These are phyloP conservation scores for Filobasidium floriforme DNA, from an alignment of 768 basidiomycete genomes.

Conservation along the genomic window DNA sequence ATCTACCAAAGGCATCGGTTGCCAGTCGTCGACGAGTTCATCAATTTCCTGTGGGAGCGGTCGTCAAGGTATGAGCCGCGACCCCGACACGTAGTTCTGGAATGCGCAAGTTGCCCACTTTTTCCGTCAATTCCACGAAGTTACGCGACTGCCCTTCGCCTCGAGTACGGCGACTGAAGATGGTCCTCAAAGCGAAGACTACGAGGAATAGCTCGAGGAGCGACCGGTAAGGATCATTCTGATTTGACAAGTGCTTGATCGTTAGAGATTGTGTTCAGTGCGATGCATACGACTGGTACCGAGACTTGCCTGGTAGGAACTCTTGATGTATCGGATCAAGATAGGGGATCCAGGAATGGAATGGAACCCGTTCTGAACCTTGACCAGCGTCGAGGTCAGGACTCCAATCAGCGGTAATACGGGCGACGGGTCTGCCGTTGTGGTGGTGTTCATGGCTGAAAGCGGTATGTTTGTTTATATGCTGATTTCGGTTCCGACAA, in stretches of 20 bases:
- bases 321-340: slow-evolving; percentile 74
- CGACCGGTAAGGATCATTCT: slow-evolving; percentile 89
- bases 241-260: slow-evolving; percentile 32
- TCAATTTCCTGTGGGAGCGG: slow-evolving; percentile 68
- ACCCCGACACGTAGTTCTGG: not conserved
- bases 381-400: slow-evolving; percentile 57
- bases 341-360: slow-evolving; percentile 47
- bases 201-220: slow-evolving; percentile 80
- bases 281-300: not conserved
- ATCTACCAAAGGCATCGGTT: slow-evolving; percentile 67
- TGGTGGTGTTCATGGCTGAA: slow-evolving; percentile 16
- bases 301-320: slow-evolving; percentile 56
- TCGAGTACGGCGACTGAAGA: slow-evolving; percentile 81
- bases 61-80: not conserved
- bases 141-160: slow-evolving; percentile 76
- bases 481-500: too few species aligned
- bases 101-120: slow-evolving; percentile 53
- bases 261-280: not conserved
- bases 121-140: slow-evolving; percentile 83
- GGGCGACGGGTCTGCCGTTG: slow-evolving; percentile 8
- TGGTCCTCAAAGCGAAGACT: slow-evolving; percentile 77
- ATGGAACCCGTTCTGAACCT: slow-evolving; percentile 57
- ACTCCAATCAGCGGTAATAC: slow-evolving; percentile 55
- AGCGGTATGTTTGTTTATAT: too few species aligned
- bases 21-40: slow-evolving; percentile 93